phyloP scores from a whole-genome alignment of 2,329 filamentous ascomycete genomes.

The Sarocladium kiliense region DNA sequence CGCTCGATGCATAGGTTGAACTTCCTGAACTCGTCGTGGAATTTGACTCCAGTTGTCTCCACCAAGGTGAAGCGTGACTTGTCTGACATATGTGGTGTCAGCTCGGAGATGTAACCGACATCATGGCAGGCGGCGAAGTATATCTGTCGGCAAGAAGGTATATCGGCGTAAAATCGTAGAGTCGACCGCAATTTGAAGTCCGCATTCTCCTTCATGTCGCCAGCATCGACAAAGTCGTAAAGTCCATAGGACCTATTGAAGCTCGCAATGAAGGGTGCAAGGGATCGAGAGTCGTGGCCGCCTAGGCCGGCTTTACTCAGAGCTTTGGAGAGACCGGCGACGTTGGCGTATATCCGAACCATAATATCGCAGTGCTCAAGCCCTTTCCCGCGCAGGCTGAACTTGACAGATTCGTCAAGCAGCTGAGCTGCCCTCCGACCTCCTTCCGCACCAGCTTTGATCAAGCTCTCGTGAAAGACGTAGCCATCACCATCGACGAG shows the following conservation, averaged over 20 bases:
- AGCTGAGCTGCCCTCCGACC: conserved; percentile 50
- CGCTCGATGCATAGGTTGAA: conserved; percentile 87
- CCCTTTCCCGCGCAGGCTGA: conserved; percentile 39
- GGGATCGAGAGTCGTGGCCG: conserved; percentile 49
- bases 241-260: conserved; percentile 53
- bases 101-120: conserved; percentile 41
- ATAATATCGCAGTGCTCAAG: conserved; percentile 47
- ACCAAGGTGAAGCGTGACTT: conserved; percentile 50
- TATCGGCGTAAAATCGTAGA: conserved; percentile 47
- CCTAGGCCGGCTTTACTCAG: conserved; percentile 39
- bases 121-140: conserved; percentile 61
- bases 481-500: conserved; percentile 60
- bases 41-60: conserved; percentile 36
- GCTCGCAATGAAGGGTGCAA: conserved; percentile 49
- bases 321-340: conserved; percentile 45
- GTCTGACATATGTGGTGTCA: conserved; percentile 46
- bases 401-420: conserved; percentile 44
- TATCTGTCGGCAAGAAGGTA: conserved; percentile 58
- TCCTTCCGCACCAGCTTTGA: conserved; percentile 44
- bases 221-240: conserved; percentile 58
- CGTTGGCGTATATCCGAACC: conserved; percentile 51
- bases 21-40: conserved; percentile 56
- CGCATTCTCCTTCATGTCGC: conserved; percentile 54
- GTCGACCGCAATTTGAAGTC: conserved; percentile 53
- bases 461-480: conserved; percentile 41